Evolutionary conservation across 2,329 filamentous ascomycete genomes (phyloP).

Genomic region (Calonectria hawksworthii): DNA sequence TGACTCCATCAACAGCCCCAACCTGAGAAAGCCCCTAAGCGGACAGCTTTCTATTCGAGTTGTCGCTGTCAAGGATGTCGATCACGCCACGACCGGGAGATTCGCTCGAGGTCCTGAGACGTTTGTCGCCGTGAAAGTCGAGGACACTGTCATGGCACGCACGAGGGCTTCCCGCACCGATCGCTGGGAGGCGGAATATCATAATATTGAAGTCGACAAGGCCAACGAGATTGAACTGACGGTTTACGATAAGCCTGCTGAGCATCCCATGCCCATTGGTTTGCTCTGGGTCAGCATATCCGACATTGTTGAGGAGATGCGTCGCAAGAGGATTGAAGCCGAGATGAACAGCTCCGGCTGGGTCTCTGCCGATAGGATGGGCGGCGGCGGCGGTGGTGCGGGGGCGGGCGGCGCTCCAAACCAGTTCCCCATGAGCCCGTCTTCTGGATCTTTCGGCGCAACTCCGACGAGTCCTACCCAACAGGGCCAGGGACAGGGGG

Average conservation of each 20-base stretch:
- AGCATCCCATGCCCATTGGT: conserved; percentile 92
- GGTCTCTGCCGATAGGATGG: conserved; percentile 98
- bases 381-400: conserved; percentile 56
- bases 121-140: conserved; percentile 95
- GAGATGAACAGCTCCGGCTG: conserved; percentile 95
- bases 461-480: conserved; percentile 59
- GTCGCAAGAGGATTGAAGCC: conserved; percentile 95
- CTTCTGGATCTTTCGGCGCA: conserved; percentile 58
- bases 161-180: conserved; percentile 90
- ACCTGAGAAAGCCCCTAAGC: conserved; percentile 94
- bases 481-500: conserved; percentile 49
- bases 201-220: conserved; percentile 96
- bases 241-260: conserved; percentile 94
- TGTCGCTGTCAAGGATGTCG: conserved; percentile 91
- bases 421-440: conserved; percentile 72
- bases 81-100: conserved; percentile 86
- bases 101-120: conserved; percentile 95
- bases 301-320: conserved; percentile 97
- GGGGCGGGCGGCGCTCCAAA: conserved; percentile 55
- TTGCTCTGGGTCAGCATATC: conserved; percentile 97
- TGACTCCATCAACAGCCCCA: conserved; percentile 96
- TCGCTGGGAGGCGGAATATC: conserved; percentile 91
- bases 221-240: conserved; percentile 98
- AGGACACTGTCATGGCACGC: conserved; percentile 90
- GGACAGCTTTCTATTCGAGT: conserved; percentile 90